Evolutionary conservation across 2,329 filamentous ascomycete genomes (phyloP), one percentile per base, ranked within the genome.

Genomic region (Epicoccum sorghinum): DNA sequence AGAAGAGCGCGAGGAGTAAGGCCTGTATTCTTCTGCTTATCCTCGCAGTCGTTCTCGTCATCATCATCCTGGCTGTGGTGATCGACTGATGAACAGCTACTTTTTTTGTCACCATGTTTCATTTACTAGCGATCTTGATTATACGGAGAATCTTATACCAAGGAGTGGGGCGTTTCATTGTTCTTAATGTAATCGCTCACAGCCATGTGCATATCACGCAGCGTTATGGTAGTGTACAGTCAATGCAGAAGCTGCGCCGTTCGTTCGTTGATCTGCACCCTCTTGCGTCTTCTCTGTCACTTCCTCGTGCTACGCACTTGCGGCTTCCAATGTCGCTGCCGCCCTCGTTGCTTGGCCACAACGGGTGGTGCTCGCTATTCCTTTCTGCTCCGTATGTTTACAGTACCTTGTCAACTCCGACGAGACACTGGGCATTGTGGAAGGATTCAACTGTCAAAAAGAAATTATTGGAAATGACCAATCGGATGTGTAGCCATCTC

Each of bases 1-100:
- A 99, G 81, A 96, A 93, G 83, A 93, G 91, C 58, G 95, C 95
- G 25, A 85, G 96, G 61, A 95, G 91, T 77, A 97, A 96, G 82
- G 90, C 91, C 36, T 99, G 93, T 74, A 97, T 93, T 73, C 78
- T 99, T 72, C 77, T 99, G 68, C 77, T 99, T 45, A 93, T 99
- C 56, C 75, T 99, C 69, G 88, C 89, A 1, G 85, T 99, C 42
- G 95, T 99, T 55, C 75, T 98, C 67, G 89, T 91, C 3, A 91
- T 99, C 64, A 88, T 99, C 39, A 82, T 99, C 55, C 78, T 99
- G 64, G 96, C 95, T 12, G 89, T 93, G 47, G 86, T 92, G 46
- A 73, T 96, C 66, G 89, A 90, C 53, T 96, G 69, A 79, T 7
- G 18, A 14, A 29, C 18, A 8, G 9, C 32, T 51, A 38, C 37